These are phyloP conservation scores for Gentiana straminea DNA, from an alignment of 257 asterid genomes.

Conservation along the genomic window DNA sequence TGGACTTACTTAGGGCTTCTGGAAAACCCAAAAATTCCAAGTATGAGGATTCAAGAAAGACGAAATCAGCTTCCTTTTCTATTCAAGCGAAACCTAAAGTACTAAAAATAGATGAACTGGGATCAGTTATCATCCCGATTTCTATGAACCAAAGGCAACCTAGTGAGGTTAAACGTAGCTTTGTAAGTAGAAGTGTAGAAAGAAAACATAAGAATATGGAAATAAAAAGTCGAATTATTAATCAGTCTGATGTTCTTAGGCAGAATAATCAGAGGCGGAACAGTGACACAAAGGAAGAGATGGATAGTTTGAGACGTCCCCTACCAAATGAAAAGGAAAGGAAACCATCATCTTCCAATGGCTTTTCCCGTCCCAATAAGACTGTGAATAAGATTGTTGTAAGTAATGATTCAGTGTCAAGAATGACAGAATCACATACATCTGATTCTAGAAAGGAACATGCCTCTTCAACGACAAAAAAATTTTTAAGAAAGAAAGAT, in stretches of 20 bases:
- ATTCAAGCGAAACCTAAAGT: constrained; percentile 45
- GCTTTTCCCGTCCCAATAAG: constrained; percentile 31
- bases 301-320: constrained; percentile 29
- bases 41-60: constrained; percentile 50
- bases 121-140: constrained; percentile 32
- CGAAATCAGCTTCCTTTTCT: constrained; percentile 42
- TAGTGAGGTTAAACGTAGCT: constrained; percentile 26
- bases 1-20: constrained; percentile 28
- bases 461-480: constrained; percentile 34
- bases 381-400: constrained; percentile 51
- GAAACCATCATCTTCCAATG: constrained; percentile 32
- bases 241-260: constrained; percentile 57
- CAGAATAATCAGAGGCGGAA: constrained; percentile 89
- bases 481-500: constrained; percentile 35
- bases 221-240: constrained; percentile 33
- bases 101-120: constrained; percentile 45
- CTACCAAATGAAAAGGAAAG: constrained; percentile 36
- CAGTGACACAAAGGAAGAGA: constrained; percentile 33
- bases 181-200: constrained; percentile 27
- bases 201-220: constrained; percentile 41
- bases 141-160: constrained; percentile 43
- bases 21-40: constrained; percentile 40
- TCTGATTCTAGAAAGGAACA: constrained; percentile 54
- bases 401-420: constrained; percentile 36
- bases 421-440: constrained; percentile 38